phyloP scores from a whole-genome alignment of 768 basidiomycete genomes.

The Candolleomyces aberdarensis region DNA sequence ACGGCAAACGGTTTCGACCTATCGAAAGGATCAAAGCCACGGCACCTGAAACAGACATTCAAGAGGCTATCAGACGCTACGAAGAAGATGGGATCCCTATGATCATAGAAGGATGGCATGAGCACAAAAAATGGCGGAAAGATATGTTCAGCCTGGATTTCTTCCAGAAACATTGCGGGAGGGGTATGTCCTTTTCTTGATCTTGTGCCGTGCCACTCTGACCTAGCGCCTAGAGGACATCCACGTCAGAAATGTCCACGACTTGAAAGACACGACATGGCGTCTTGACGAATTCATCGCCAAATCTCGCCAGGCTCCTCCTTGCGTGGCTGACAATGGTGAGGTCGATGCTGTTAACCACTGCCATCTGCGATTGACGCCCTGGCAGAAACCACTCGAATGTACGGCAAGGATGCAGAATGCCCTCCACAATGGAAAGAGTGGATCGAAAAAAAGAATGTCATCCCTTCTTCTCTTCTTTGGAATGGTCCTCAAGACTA shows the following conservation, averaged over 20 bases:
- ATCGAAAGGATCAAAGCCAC: slow-evolving; percentile 20
- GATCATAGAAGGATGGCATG: slow-evolving; percentile 61
- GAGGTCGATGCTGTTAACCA: slow-evolving; percentile 4
- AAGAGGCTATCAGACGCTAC: slow-evolving; percentile 36
- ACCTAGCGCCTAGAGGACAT: slow-evolving; percentile 26
- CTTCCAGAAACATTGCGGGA: slow-evolving; percentile 34
- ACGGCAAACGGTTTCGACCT: slow-evolving; percentile 38
- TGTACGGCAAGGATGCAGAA: slow-evolving; percentile 76
- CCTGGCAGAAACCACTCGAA: slow-evolving; percentile 49
- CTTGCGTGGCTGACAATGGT: slow-evolving; percentile 39
- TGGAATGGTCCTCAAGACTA: slow-evolving; percentile 57
- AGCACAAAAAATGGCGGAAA: slow-evolving; percentile 51
- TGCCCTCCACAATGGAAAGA: slow-evolving; percentile 66
- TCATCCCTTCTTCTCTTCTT: slow-evolving; percentile 52
- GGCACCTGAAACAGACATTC: slow-evolving; percentile 32
- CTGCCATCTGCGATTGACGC: background rate
- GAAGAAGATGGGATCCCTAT: slow-evolving; percentile 57
- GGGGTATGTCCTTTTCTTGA: background rate
- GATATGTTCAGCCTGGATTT: slow-evolving; percentile 55
- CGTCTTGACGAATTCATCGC: slow-evolving; percentile 51
- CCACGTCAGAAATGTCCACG: slow-evolving; percentile 59
- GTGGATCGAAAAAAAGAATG: slow-evolving; percentile 47
- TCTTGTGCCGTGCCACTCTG: background rate
- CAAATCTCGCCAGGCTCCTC: slow-evolving; percentile 32
- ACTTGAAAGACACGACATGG: slow-evolving; percentile 51